Evolutionary conservation across 2,329 filamentous ascomycete species (phyloP), one percentile per base, ranked within the genome.

Genomic region (Claviceps quebecensis): DNA sequence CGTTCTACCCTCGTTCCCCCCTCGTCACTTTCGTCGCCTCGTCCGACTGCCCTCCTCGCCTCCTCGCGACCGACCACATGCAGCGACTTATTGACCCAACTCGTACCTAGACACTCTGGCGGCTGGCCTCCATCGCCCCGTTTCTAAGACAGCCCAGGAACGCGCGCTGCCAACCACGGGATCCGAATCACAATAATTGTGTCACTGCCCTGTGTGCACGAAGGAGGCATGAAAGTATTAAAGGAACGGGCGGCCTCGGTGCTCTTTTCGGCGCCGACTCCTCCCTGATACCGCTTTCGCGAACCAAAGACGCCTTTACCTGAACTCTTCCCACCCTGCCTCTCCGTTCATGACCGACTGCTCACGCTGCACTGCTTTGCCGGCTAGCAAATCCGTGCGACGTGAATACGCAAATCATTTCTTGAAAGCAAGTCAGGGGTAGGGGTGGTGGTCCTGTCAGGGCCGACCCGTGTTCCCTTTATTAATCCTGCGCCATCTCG

Each of bases 401-500:
- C 43, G 19, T 47, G 26, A 49, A 48, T 34, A 46, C 44, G 44
- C 44, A 29, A 16, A 44, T 52, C 34, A 38, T 49, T 34, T 41
- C 45, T 34, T 34, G 44, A 36, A 40, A 26, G 19, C 23, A 16
- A 46, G 36, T 36, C 38, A 43, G 51, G 22, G 40, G 43, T 46
- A 34, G 29, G 29, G 44, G 39, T 41, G 39, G 36, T 37, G 40
- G 46, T 49, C 47, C 47, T 47, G 26, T 19, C 47, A 39, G 43
- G 51, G 51, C 51, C 51, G 43, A 22, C 47, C 47, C 47, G 47
- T 46, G 29, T 47, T 34, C 34, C 45, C 37, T 47, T 36, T 46
- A 34, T 36, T 19, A 50, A 50, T 44, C 19, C 36, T 52, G 38
- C 26, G 50, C 50, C 38, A n/a, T 48, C 41, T 45, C 38, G 43